These are phyloP conservation scores for Stachybotrys chartarum DNA, from an alignment of 2,329 filamentous ascomycete genomes.

Conservation along the genomic window DNA sequence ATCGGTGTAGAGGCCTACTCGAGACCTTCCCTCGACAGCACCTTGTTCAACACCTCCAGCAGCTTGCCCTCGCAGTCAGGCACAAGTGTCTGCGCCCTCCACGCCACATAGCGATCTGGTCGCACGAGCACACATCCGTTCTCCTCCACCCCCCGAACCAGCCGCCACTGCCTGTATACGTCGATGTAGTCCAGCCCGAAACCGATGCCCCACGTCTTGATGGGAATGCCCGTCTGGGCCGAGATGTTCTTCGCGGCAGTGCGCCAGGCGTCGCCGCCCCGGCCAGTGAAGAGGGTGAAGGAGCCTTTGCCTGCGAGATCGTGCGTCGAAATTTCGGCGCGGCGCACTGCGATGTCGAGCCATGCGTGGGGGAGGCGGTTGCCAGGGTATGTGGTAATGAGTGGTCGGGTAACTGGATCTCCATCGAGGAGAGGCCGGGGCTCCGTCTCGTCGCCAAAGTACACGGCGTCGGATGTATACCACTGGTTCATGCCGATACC, in stretches of 20 bases:
- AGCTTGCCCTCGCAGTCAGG: not conserved
- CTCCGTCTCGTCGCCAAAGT: constrained; percentile 30
- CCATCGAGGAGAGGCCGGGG: constrained; percentile 10
- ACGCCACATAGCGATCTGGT: constrained; percentile 52
- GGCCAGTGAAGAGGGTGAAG: constrained; percentile 45
- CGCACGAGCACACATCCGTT: constrained; percentile 51
- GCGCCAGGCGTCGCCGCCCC: constrained; percentile 50
- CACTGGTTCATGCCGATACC: constrained; percentile 1
- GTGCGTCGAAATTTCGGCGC: constrained; percentile 45
- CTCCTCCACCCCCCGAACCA: constrained; percentile 45
- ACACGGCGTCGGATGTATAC: not conserved
- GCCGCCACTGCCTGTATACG: constrained; percentile 53
- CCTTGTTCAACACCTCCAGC: not conserved
- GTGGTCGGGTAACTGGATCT: constrained; percentile 35
- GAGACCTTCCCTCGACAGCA: not conserved
- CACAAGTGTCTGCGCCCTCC: constrained; percentile 26
- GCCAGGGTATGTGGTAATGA: constrained; percentile 49
- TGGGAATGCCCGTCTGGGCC: constrained; percentile 32
- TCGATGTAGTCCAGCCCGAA: constrained; percentile 53
- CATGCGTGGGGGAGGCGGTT: constrained; percentile 54
- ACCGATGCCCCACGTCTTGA: constrained; percentile 46
- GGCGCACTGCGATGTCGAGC: constrained; percentile 34
- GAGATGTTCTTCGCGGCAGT: constrained; percentile 34
- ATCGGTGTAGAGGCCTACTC: too few species aligned
- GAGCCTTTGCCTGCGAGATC: constrained; percentile 50